A percentile compares a stretch with the other conserved stretches of the same genome.
These are phyloP conservation scores for Dinochytrium kinnereticum DNA, from an alignment of 371 early-diverging fungal species.

Conservation along the genomic window DNA sequence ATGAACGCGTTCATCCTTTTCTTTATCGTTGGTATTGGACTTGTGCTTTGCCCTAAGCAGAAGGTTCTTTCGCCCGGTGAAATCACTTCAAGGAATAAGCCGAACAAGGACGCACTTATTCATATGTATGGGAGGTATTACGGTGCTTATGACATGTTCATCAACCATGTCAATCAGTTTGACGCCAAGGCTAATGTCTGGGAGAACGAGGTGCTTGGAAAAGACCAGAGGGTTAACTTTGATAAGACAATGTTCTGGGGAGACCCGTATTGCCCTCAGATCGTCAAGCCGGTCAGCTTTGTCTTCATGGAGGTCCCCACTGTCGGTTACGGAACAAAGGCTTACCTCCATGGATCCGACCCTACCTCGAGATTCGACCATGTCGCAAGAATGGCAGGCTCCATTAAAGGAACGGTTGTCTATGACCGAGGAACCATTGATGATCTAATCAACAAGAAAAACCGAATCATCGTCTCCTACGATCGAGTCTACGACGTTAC, in stretches of 20 bases:
- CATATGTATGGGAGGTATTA: slow-evolving; percentile 55
- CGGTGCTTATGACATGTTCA: slow-evolving; percentile 23
- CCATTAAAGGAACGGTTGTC: slow-evolving; percentile 44
- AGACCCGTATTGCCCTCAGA: slow-evolving; percentile 34
- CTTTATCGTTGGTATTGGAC: slow-evolving; percentile 87
- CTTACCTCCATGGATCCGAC: slow-evolving; percentile 30
- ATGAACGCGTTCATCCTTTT: slow-evolving; percentile 83
- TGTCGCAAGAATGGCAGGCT: slow-evolving; percentile 26
- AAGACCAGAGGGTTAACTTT: slow-evolving; percentile 50
- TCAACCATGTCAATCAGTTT: slow-evolving; percentile 17
- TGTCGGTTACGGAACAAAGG: slow-evolving; percentile 5
- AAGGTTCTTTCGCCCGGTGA: slow-evolving; percentile 67
- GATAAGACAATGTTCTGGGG: slow-evolving; percentile 30
- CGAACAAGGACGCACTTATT: slow-evolving; percentile 39
- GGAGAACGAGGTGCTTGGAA: slow-evolving; percentile 42
- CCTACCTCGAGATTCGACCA: slow-evolving; percentile 19
- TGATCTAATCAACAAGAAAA: background rate
- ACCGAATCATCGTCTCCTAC: slow-evolving; percentile 38
- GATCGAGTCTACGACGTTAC: slow-evolving; percentile 51
- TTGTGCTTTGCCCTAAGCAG: slow-evolving; percentile 85
- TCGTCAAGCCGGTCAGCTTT: slow-evolving; percentile 33
- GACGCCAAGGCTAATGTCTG: slow-evolving; percentile 27
- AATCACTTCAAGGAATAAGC: slow-evolving; percentile 27
- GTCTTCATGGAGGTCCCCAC: slow-evolving; percentile 12
- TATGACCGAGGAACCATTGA: slow-evolving; percentile 34